Base-by-base conservation (phyloP, 2,329 filamentous ascomycete genomes). In the Beauveria australis region DNA sequence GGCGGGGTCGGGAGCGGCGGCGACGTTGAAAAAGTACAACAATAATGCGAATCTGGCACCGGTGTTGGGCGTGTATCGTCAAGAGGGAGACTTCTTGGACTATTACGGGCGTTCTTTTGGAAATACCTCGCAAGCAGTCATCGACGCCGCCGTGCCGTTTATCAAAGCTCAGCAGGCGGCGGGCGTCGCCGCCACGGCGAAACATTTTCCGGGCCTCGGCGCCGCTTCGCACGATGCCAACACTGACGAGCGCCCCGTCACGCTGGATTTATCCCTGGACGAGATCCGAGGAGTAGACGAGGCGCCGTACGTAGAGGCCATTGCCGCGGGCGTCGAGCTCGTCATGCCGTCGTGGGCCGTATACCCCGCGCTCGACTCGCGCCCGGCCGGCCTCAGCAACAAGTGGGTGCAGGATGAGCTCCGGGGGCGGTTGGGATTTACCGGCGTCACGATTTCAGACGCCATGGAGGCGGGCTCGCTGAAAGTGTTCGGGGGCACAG, bases 121-220 rank as follows among this genome's bases (percentile, higher is more conserved):
- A 4, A 65, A 64, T 33, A 61, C 53, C 5, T 61, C 62, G 8
- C 33, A 24, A 2, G 44, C 47, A 26, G 64, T 64, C 19, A 44
- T 41, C 30, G 30, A 40, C 26, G 64, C 64, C 9, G 62, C 58
- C 33, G 58, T 65, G 43, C 62, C 64, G 14, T 65, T 65, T 47
- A 52, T 65, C 46, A 19, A 22, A 8, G 62, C 64, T 22, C 58
- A 61, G 64, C 64, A 64, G 61, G 64, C 40, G 9, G 46, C 33
- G 1, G 59, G 64, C 12, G 62, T 66, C 14, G 59, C 56, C 4
- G 62, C 61, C 10, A 55, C 63, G 30, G 63, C 56, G 9, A 66
- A 66, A 59, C 64, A 65, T 43, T 65, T 65, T 51, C 65, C 65
- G n/a, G 64, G 65, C 14, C 58, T 66, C 24, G 65, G 65, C 47